Conservation (phyloP, 2,329 filamentous ascomycete genomes). For the Aspergillus brasiliensis region DNA sequence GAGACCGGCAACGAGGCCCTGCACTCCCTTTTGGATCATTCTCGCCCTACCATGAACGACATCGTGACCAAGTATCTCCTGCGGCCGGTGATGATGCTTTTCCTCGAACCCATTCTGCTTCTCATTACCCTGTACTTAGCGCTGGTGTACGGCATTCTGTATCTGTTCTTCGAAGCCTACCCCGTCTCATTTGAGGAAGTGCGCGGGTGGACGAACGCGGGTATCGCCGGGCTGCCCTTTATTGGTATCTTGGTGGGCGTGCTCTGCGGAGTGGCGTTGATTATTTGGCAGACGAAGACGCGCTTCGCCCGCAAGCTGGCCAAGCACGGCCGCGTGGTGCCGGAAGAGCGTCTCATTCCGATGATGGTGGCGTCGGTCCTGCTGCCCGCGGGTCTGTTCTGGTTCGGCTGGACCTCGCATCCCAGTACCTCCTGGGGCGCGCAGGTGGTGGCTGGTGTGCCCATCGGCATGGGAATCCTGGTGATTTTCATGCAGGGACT, state of each 20-base stretch:
- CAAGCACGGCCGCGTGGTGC: conserved; percentile 38
- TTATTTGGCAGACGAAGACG: conserved; percentile 45
- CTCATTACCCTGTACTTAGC: conserved; percentile 50
- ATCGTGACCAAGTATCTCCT: conserved; percentile 50
- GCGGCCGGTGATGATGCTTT: conserved; percentile 50
- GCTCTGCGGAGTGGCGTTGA: conserved; percentile 37
- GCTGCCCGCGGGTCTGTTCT: conserved; percentile 50
- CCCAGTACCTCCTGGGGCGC: conserved; percentile 47
- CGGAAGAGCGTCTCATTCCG: conserved; percentile 49
- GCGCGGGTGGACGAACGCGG: conserved; percentile 39
- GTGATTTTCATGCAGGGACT: conserved; percentile 46
- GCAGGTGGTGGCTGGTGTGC: conserved; percentile 46
- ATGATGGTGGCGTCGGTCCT: conserved; percentile 48
- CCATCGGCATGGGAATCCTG: conserved; percentile 45
- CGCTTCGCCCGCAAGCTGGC: conserved; percentile 39
- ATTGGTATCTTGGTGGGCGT: conserved; percentile 39
- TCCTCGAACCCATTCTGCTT: conserved; percentile 52
- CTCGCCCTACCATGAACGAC: conserved; percentile 39
- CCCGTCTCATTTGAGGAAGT: conserved; percentile 43
- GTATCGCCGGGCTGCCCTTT: conserved; percentile 43
- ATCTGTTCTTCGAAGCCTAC: conserved; percentile 45
- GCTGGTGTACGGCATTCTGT: conserved; percentile 42
- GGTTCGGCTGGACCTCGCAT: conserved; percentile 52
- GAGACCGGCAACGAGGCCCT: conserved; percentile 51
- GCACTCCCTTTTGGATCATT: conserved; percentile 49